These are phyloP conservation scores for Trichophyton rubrum DNA, from an alignment of 2,329 filamentous ascomycete species.

Conservation along the genomic window DNA sequence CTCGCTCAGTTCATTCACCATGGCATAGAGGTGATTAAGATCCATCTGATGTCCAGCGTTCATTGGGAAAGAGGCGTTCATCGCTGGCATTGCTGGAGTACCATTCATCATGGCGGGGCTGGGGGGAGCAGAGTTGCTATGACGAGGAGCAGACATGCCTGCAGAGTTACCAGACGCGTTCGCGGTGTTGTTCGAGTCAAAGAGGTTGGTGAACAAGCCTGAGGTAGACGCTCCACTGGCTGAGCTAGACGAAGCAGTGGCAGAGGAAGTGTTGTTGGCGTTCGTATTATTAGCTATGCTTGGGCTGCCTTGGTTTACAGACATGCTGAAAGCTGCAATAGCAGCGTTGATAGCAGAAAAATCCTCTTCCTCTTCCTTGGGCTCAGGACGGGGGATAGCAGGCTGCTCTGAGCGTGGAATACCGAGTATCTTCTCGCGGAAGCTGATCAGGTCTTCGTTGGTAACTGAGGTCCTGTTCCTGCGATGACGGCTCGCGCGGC, in stretches of 20 bases:
- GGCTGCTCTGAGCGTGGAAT: conserved; percentile 5
- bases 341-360: conserved; percentile 26
- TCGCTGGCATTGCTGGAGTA: conserved; percentile 15
- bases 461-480: conserved; percentile 13
- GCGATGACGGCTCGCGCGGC: conserved; percentile 12
- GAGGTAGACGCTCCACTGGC: conserved; percentile 16
- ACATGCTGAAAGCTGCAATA: conserved; percentile 18
- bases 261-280: background rate
- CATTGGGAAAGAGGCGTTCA: conserved; percentile 30
- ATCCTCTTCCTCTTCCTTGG: conserved; percentile 17
- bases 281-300: background rate
- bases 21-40: conserved; percentile 38
- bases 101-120: conserved; percentile 13
- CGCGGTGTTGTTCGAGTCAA: conserved; percentile 23
- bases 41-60: conserved; percentile 42
- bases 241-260: conserved; percentile 10
- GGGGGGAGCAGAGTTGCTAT: conserved; percentile 23
- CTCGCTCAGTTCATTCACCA: conserved; percentile 39
- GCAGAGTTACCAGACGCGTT: conserved; percentile 13
- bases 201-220: conserved; percentile 23
- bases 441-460: conserved; percentile 12
- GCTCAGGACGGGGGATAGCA: background rate
- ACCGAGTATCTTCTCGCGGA: conserved; percentile 13
- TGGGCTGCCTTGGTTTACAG: conserved; percentile 5
- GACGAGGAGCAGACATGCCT: conserved; percentile 19